Base-by-base conservation (phyloP, 2,329 filamentous ascomycete genomes). In the Neofusicoccum umdonicola region DNA sequence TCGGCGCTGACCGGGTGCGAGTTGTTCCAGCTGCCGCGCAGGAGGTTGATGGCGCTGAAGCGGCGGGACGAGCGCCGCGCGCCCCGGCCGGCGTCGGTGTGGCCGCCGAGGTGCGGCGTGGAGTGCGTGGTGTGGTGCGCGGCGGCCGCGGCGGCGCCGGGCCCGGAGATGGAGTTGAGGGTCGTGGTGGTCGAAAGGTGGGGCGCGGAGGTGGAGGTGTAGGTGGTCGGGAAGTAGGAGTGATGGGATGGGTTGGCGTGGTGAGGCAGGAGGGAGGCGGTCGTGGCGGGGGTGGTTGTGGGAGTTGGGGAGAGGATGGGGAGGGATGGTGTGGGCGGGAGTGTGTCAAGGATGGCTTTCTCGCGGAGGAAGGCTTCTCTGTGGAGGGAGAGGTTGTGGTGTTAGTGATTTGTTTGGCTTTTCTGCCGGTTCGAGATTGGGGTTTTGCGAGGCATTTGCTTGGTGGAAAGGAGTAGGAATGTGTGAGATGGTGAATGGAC, bases 271-370 rank as follows among this genome's bases (percentile, higher is more conserved):
- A 48, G 15, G 61, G 19, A 66, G 66, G 5, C 66, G 66, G n/a
- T 65, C 66, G 5, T 72, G 63, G 69, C 47, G 27, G 42, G 15
- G 13, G 57, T 48, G 17, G 31, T 12, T n/a, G 45, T 17, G 35
- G 45, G 41, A 13, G 31, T 22, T 13, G 56, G 56, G 2, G 48
- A 64, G 57, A 42, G 67, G 11, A 68, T 69, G n/a, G 71, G 64
- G 22, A 69, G 42, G 65, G 67, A 50, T 2, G 70, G 68, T 39
- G 67, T 63, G 54, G 72, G 68, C 68, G 3, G 71, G 56, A 70
- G 69, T 27, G 68, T 70, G 64, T 75, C 72, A 62, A 67, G 68
- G 44, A 72, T 70, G 34, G 71, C 71, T 68, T 74, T 73, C 62
- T 73, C 70, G 63, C 70, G 72, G 66, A 76, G 71, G 56, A 71